Evolutionary conservation across 2,329 filamentous ascomycete species (phyloP), one percentile per base, ranked within the genome.

Genomic region (Colletotrichum godetiae): DNA sequence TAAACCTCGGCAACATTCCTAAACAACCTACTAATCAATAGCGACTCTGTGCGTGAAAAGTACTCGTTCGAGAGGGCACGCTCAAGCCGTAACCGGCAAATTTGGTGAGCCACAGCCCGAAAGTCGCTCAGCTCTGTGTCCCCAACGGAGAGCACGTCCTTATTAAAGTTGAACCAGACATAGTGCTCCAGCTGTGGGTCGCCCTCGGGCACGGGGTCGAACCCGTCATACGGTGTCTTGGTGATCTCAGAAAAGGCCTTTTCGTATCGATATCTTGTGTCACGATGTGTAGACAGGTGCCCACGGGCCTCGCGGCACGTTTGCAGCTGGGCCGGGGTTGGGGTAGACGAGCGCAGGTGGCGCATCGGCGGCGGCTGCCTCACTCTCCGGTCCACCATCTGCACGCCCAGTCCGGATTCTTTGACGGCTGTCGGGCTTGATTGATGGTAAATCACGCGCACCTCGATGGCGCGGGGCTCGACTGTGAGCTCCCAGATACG

Each of bases 111-210:
- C 8, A 59, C 24, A n/a, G 55, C n/a, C 6, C 3, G 4, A 5
- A 71, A 42, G 2, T 60, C 31, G 19, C 19, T 2, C 13, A 71
- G n/a, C 22, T 67, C 11, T 8, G 24, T 60, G 2, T 42, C 2
- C 29, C 29, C 55, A n/a, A 71, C 22, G 12, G 31, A 67, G 29
- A 71, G 12, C 53, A 60, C 46, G 49, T 60, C 68, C 12, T 7
- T 7, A 1, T 60, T 62, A 8, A 60, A 71, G 55, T 71, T 71
- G 46, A 71, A 46, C 55, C 62, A 71, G 31, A 67, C 31, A n/a
- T 71, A 59, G 42, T 37, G 62, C 55, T 71, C 8, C 15, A 0
- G 53, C 42, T n/a, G 19, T 22, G 7, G 62, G 22, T 13, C 11
- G 24, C 31, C 53, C 67, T 59, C 33, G 12, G 29, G 13, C 29